phyloP scores from a whole-genome alignment of 1,284 basidiomycete genomes.

The Moesziomyces antarcticus region DNA sequence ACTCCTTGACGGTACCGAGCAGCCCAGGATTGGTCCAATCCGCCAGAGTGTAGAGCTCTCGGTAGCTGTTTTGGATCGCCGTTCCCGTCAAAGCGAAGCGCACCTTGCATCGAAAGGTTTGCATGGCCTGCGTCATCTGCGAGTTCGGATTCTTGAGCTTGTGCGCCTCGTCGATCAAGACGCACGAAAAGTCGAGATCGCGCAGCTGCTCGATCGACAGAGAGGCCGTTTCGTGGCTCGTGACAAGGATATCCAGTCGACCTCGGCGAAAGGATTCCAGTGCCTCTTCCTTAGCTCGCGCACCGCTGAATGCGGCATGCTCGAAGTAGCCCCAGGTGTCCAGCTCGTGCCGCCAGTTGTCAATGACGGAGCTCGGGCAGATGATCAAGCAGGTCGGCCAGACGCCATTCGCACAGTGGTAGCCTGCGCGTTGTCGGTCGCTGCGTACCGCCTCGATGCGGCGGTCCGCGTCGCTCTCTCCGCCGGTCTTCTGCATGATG shows the following conservation, averaged over 20 bases:
- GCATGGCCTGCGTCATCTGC: constrained; percentile 75
- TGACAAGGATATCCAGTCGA: constrained; percentile 74
- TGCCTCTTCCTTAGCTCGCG: constrained; percentile 14
- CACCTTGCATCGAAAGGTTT: constrained; percentile 74
- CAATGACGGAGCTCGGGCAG: constrained; percentile 79
- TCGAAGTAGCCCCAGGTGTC: constrained; percentile 72
- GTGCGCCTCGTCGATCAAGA: constrained; percentile 83
- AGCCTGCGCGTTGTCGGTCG: constrained; percentile 18
- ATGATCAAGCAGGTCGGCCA: constrained; percentile 82
- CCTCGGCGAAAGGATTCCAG: constrained; percentile 74
- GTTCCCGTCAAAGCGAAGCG: constrained; percentile 84
- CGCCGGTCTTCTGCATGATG: constrained; percentile 81
- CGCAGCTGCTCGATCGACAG: constrained; percentile 78
- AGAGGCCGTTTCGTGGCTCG: constrained; percentile 33
- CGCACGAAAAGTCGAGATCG: constrained; percentile 71
- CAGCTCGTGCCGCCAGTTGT: constrained; percentile 85
- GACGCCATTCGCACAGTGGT: constrained; percentile 35
- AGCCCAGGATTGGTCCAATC: constrained; percentile 53
- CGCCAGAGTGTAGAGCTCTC: constrained; percentile 78
- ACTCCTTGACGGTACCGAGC: constrained; percentile 36
- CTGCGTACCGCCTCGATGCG: constrained; percentile 70
- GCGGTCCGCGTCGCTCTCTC: constrained; percentile 74
- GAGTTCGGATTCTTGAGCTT: constrained; percentile 78
- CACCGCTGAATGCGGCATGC: constrained; percentile 31
- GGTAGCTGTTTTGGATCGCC: constrained; percentile 85